A percentile compares a stretch with the other conserved stretches of the same genome.
Evolutionary conservation across 345 rosid species (phyloP).

Genomic region (Cardamine chenopodiifolia): DNA sequence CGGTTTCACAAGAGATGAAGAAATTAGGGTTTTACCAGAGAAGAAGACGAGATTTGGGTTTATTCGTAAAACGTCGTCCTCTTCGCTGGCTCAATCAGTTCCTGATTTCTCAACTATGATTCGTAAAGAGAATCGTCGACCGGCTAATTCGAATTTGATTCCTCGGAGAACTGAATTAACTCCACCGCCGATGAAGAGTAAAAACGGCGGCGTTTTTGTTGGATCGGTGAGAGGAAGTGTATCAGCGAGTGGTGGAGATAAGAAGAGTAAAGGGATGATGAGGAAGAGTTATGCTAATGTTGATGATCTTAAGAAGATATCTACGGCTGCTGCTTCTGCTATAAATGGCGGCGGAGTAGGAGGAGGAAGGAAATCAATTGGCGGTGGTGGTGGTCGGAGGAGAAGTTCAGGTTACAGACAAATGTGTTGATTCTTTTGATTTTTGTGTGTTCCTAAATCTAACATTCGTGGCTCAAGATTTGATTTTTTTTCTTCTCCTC

Average conservation of each 20-base stretch:
- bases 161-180: slow-evolving; percentile 48
- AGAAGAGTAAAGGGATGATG: slow-evolving; percentile 53
- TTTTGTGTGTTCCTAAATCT: neutral
- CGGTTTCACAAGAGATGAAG: slow-evolving; percentile 51
- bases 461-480: neutral
- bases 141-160: slow-evolving; percentile 35
- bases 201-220: slow-evolving; percentile 40
- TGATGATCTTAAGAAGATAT: slow-evolving; percentile 65
- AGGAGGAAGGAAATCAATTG: slow-evolving; percentile 18
- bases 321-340: slow-evolving; percentile 57
- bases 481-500: neutral
- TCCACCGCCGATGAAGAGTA: slow-evolving; percentile 51
- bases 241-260: slow-evolving; percentile 67
- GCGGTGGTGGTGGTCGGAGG: slow-evolving; percentile 40
- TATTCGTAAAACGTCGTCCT: slow-evolving; percentile 39
- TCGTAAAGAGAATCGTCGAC: slow-evolving; percentile 79
- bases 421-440: slow-evolving; percentile 31
- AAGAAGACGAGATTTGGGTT: slow-evolving; percentile 58
- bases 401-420: slow-evolving; percentile 56
- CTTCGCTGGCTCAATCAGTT: slow-evolving; percentile 71
- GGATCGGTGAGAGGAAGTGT: slow-evolving; percentile 60
- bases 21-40: slow-evolving; percentile 47
- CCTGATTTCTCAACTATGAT: slow-evolving; percentile 73
- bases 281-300: slow-evolving; percentile 69
- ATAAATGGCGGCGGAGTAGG: slow-evolving; percentile 51